Base-by-base conservation (phyloP, 2,329 filamentous ascomycete species). In the Verticillium klebahnii region DNA sequence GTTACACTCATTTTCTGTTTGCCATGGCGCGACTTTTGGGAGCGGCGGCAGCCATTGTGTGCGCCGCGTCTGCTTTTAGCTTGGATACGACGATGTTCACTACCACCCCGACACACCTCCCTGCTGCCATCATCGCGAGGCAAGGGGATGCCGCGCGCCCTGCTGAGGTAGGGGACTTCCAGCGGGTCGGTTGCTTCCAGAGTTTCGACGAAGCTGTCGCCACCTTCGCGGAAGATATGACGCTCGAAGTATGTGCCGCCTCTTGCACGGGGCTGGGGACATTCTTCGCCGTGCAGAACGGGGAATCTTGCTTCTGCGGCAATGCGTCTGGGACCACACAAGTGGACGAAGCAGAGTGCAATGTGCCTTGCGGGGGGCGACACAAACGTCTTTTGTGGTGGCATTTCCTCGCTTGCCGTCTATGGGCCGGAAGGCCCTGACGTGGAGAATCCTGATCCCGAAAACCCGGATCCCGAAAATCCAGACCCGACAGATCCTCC, bases 301-400 rank as follows among this genome's bases (percentile, higher is more conserved):
- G 45, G 8, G 45, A 52, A 4, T 19, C 45, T 62, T 78, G 76
- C 69, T 78, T 75, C 69, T 76, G 74, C 62, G 74, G 74, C 55
- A 71, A 71, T 66, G 69, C 66, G 45, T 58, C 64, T 23, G 62
- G 65, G 4, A 73, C 73, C 8, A 66, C 68, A 15, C 52, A 72
- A 29, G 64, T 63, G 11, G 73, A 76, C n/a, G 45, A 52, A 14
- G 45, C 23, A 14, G n/a, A 52, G 19, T 77, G 74, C 65, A 68
- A 65, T 63, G 74, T 75, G 71, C 55, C 67, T 7, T 77, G 74
- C 66, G 66, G 60, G 60, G 12, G 74, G 74, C 58, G 67, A 75
- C 61, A 50, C 64, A 12, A 69, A 65, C 59, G 64, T 74, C 59
- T 75, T 70, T 68, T 77, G 74, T 63, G 74, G 74, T 57, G 73